Evolutionary conservation across 192 early-diverging fungal genomes (phyloP), one percentile per base, ranked within the genome.

Genomic region (Coemansia sp.): DNA sequence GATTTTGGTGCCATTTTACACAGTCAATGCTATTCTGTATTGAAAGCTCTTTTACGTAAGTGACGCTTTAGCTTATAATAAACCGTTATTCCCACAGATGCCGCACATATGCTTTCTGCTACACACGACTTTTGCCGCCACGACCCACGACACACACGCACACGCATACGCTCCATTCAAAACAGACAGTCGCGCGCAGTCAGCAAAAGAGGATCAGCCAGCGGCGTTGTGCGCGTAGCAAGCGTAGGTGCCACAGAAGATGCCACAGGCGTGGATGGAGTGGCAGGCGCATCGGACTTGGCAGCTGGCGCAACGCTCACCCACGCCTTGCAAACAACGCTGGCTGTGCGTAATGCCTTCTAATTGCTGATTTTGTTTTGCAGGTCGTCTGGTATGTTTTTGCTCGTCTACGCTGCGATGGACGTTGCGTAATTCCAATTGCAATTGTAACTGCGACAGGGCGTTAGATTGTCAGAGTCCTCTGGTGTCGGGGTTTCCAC

Each of bases 101-200:
- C 27, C 27, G 2, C 4, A 30, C 27, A 30, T 65, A 68, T 1
- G 69, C 65, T 41, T 67, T 64, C 34, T 71, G 67, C 58, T 71
- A 56, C 34, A 78, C 69, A n/a, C 75, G 69, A 30, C 65, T 59
- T 13, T 68, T 68, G 39, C 74, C 54, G 45, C 75, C 75, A 9
- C 69, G 65, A 6, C 69, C 62, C 25, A n/a, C n/a, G n/a, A n/a
- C n/a, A n/a, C n/a, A 71, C 75, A 2, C 75, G 57, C 11, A 71
- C 75, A 39, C 69, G 65, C 75, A 90, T 87, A 6, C 84, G 83
- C 65, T 90, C 88, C 22, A 91, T 73, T 22, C 83, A 87, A 59
- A 89, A 89, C 11, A 91, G 68, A 4, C 86, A 87, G 69, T 91
- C 89, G 45, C 77, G 76, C 21, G 88, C 83, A 13, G 86, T 89